phyloP scores from a whole-genome alignment of 805 yeast species.

The Kuraishia capsulata region DNA sequence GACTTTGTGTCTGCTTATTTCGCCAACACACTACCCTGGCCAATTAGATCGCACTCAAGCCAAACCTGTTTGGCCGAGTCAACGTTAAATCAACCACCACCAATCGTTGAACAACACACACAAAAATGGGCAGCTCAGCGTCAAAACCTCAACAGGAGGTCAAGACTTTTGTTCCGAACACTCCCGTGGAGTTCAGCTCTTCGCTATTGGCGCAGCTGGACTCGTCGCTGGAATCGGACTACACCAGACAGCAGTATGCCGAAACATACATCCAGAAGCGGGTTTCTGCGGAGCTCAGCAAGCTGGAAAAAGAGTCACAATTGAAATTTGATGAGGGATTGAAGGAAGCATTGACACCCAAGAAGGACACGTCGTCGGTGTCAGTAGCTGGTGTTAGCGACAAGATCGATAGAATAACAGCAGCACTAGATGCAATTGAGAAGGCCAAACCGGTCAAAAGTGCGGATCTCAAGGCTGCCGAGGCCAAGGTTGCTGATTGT shows the following conservation, averaged over 20 bases:
- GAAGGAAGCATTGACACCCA: conserved; percentile 27
- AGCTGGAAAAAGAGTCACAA: conserved; percentile 43
- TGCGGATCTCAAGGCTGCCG: conserved; percentile 34
- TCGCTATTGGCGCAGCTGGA: conserved; percentile 57
- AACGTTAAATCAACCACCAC: too few species aligned
- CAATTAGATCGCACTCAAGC: too few species aligned
- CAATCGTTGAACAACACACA: not conserved
- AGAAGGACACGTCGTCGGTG: conserved; percentile 16
- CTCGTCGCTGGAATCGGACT: conserved; percentile 55
- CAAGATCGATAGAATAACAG: conserved; percentile 24
- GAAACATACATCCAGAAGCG: conserved; percentile 59
- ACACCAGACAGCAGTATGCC: conserved; percentile 59
- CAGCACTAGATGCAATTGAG: conserved; percentile 22
- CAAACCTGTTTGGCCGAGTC: too few species aligned
- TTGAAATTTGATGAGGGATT: conserved; percentile 42
- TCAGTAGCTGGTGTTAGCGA: conserved; percentile 18
- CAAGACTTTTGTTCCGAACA: conserved; percentile 55
- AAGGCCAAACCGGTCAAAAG: conserved; percentile 17
- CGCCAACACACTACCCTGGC: too few species aligned
- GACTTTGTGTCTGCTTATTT: too few species aligned
- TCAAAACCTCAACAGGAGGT: conserved; percentile 27
- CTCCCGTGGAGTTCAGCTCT: conserved; percentile 62
- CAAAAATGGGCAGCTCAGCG: conserved; percentile 2
- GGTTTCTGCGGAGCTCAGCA: conserved; percentile 46
- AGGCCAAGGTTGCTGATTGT: conserved; percentile 47